phyloP scores from a whole-genome alignment of 768 basidiomycete genomes.

The Leucosporidium scottii region DNA sequence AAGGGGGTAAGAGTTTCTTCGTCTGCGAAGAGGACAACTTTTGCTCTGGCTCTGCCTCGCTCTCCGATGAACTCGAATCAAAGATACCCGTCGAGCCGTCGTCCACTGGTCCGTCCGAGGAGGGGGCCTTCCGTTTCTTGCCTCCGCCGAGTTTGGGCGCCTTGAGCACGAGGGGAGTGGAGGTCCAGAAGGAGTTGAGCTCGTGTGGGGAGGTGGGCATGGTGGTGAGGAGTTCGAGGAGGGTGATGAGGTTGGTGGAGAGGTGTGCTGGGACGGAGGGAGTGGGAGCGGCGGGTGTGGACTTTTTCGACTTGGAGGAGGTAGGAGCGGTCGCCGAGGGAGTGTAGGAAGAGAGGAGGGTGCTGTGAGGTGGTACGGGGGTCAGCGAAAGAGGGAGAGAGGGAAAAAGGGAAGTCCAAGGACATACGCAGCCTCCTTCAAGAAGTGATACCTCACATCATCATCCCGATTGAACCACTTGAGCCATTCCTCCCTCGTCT shows the following conservation, averaged over 20 bases:
- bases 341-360: constrained; percentile 36
- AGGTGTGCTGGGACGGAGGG: constrained; percentile 30
- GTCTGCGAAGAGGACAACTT: constrained; percentile 47
- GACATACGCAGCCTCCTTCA: constrained; percentile 62
- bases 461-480: constrained; percentile 71
- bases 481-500: constrained; percentile 65
- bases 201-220: constrained; percentile 67
- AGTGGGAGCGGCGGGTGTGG: constrained; percentile 36
- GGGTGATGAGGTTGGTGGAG: constrained; percentile 50
- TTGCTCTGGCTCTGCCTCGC: constrained; percentile 42
- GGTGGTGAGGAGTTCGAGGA: constrained; percentile 61
- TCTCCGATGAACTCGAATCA: constrained; percentile 40
- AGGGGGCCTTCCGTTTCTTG: constrained; percentile 40
- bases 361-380: constrained; percentile 37
- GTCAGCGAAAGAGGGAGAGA: constrained; percentile 34
- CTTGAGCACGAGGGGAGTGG: constrained; percentile 53
- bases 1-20: constrained; percentile 68
- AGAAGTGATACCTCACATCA: constrained; percentile 83
- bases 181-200: constrained; percentile 70
- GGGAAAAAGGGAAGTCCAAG: not conserved
- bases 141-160: constrained; percentile 29
- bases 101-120: constrained; percentile 37
- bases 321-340: not conserved
- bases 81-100: constrained; percentile 56
- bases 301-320: not conserved